These are phyloP conservation scores for Xylariomycetidae sp. DNA, from an alignment of 2,329 filamentous ascomycete genomes.

Conservation along the genomic window DNA sequence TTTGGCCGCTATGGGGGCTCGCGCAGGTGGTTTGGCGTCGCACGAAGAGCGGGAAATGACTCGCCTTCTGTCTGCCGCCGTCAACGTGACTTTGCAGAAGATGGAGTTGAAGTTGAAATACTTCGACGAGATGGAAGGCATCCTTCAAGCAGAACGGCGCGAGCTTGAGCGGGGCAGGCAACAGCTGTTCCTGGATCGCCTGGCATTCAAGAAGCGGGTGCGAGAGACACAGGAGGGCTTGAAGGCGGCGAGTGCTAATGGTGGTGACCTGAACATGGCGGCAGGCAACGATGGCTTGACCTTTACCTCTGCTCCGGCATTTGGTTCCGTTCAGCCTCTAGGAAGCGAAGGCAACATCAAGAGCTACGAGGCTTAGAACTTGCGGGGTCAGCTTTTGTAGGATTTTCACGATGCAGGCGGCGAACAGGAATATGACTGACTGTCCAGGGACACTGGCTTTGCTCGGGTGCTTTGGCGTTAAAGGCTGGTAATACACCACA, in stretches of 20 bases:
- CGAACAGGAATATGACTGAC: no score
- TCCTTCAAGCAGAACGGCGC: constrained; percentile 84
- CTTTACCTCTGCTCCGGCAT: constrained; percentile 41
- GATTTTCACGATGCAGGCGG: no score
- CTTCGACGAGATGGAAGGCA: constrained; percentile 91
- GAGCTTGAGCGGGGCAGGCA: constrained; percentile 89
- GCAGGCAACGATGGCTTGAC: constrained; percentile 47
- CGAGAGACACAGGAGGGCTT: constrained; percentile 74
- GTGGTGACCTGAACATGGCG: constrained; percentile 43
- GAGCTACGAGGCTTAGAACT: constrained; percentile 49
- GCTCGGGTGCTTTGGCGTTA: no score
- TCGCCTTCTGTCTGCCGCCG: constrained; percentile 81
- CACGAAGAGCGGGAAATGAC: constrained; percentile 98
- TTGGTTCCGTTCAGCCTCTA: constrained; percentile 45
- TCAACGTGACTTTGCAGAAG: constrained; percentile 93
- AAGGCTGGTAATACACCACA: no score
- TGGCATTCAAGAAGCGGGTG: constrained; percentile 84
- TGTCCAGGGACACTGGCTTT: no score
- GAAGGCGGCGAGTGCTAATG: constrained; percentile 43
- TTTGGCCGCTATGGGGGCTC: constrained; percentile 77
- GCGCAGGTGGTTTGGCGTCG: constrained; percentile 81
- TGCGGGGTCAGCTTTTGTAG: no score
- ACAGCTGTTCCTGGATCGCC: constrained; percentile 85
- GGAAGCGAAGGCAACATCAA: constrained; percentile 52
- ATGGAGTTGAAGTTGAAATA: constrained; percentile 93